Percentiles rank a stretch among this genome's conserved stretches.
Evolutionary conservation across 805 yeast species (phyloP).

Genomic region (Wickerhamomyces bisporus): DNA sequence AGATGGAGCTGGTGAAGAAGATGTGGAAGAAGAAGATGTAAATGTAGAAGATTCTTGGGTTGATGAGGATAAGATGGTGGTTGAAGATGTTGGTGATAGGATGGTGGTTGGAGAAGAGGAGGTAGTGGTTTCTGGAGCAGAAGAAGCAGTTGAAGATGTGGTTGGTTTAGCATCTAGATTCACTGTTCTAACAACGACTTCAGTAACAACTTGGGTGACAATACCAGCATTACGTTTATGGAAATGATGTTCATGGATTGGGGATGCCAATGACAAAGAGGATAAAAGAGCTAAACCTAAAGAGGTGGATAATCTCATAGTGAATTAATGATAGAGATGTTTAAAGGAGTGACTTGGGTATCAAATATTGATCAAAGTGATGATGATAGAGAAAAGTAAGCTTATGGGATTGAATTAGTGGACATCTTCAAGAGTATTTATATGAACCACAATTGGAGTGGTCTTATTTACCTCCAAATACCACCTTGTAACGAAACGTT

Average conservation of each 20-base stretch:
- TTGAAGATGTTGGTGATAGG: not conserved
- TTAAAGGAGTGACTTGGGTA: no score
- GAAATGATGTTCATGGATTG: slow-evolving; percentile 41
- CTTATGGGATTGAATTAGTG: no score
- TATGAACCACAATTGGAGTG: no score
- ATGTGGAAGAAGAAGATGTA: slow-evolving; percentile 8
- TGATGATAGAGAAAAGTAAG: no score
- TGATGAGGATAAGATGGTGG: slow-evolving; percentile 1
- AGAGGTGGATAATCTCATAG: not conserved
- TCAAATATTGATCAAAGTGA: no score
- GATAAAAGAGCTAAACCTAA: not conserved
- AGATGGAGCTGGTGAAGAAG: slow-evolving; percentile 12
- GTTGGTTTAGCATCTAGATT: slow-evolving; percentile 7
- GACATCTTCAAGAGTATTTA: no score
- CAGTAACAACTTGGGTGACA: slow-evolving; percentile 15
- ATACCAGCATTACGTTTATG: slow-evolving; percentile 40
- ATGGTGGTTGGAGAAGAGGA: not conserved
- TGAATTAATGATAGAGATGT: not conserved
- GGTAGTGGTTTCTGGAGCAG: slow-evolving; percentile 10
- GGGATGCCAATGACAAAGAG: slow-evolving; percentile 1
- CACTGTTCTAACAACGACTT: slow-evolving; percentile 3
- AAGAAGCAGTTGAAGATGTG: slow-evolving; percentile 10
- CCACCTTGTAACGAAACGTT: no score
- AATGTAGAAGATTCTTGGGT: slow-evolving; percentile 1
- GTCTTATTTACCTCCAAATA: no score